Percentiles rank a stretch among this genome's conserved stretches.
Evolutionary conservation across 352 stramenopile species (phyloP).

Genomic region (Phytophthora fragariae): DNA sequence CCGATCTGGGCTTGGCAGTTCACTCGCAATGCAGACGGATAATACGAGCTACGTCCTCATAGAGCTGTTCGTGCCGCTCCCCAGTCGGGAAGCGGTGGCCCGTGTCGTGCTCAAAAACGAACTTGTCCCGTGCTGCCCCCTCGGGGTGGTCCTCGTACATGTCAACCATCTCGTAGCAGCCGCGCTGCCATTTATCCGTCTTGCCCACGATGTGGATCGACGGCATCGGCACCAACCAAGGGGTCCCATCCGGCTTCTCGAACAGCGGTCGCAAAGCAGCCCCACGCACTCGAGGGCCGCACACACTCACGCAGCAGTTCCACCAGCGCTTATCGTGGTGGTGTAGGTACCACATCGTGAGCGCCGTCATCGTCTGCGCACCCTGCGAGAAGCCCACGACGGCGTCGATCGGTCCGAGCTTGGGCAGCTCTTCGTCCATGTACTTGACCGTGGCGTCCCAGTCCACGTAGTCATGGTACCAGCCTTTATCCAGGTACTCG

Average conservation of each 20-base stretch:
- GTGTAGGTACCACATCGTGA: constrained; percentile 57
- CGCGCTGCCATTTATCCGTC: constrained; percentile 53
- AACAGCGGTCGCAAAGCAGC: constrained; percentile 45
- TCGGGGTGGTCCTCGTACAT: constrained; percentile 48
- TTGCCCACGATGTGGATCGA: constrained; percentile 76
- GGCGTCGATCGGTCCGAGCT: constrained; percentile 65
- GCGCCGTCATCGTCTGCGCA: constrained; percentile 50
- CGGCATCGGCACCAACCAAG: constrained; percentile 51
- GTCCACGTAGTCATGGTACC: constrained; percentile 57
- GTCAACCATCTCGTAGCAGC: constrained; percentile 47
- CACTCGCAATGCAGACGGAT: constrained; percentile 39
- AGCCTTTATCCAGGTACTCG: constrained; percentile 41
- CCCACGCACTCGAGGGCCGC: constrained; percentile 39
- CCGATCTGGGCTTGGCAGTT: neutral
- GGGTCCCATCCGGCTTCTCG: constrained; percentile 41
- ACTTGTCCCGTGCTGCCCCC: constrained; percentile 31
- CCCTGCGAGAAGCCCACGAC: constrained; percentile 79
- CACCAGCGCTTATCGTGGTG: constrained; percentile 45
- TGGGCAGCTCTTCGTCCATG: constrained; percentile 52
- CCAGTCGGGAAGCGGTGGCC: constrained; percentile 50
- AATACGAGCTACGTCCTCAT: constrained; percentile 38
- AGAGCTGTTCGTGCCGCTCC: constrained; percentile 42
- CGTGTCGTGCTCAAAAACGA: constrained; percentile 55
- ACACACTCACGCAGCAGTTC: constrained; percentile 62
- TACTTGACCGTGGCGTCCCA: constrained; percentile 54